phyloP scores from a whole-genome alignment of 2,329 filamentous ascomycete species.

The Fusarium continuum region DNA sequence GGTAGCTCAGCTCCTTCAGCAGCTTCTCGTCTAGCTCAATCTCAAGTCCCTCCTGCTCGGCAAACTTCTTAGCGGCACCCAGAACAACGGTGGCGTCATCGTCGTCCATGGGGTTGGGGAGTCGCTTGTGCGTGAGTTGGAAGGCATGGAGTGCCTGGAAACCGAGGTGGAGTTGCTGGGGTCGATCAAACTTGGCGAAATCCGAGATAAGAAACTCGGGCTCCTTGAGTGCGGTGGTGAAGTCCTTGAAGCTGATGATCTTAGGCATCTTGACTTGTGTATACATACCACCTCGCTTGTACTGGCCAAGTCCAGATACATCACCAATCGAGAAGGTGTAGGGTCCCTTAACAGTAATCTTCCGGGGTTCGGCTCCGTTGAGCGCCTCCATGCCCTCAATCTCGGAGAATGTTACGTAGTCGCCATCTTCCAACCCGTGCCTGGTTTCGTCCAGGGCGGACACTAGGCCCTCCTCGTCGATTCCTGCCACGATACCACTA shows the following conservation, averaged over 20 bases:
- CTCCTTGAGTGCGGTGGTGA: conserved; percentile 80
- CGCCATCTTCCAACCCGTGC: conserved; percentile 94
- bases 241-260: conserved; percentile 85
- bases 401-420: conserved; percentile 95
- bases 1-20: conserved; percentile 91
- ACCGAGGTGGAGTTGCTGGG: conserved; percentile 88
- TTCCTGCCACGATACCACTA: conserved; percentile 87
- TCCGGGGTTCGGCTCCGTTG: conserved; percentile 84
- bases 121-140: conserved; percentile 74
- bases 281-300: conserved; percentile 88
- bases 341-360: conserved; percentile 92
- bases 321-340: conserved; percentile 98
- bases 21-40: conserved; percentile 89
- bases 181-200: conserved; percentile 97
- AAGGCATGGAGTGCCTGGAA: conserved; percentile 94
- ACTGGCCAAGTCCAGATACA: conserved; percentile 85
- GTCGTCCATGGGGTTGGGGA: conserved; percentile 86
- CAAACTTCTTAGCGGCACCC: conserved; percentile 77
- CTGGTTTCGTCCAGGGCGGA: conserved; percentile 94
- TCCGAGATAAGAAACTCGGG: conserved; percentile 93
- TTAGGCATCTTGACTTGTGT: conserved; percentile 99
- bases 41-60: conserved; percentile 72
- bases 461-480: conserved; percentile 89
- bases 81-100: conserved; percentile 83
- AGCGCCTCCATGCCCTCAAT: conserved; percentile 90